Evolutionary conservation across 2,329 filamentous ascomycete species (phyloP), one percentile per base, ranked within the genome.

Genomic region (Pseudopyrenochaeta lycopersici): DNA sequence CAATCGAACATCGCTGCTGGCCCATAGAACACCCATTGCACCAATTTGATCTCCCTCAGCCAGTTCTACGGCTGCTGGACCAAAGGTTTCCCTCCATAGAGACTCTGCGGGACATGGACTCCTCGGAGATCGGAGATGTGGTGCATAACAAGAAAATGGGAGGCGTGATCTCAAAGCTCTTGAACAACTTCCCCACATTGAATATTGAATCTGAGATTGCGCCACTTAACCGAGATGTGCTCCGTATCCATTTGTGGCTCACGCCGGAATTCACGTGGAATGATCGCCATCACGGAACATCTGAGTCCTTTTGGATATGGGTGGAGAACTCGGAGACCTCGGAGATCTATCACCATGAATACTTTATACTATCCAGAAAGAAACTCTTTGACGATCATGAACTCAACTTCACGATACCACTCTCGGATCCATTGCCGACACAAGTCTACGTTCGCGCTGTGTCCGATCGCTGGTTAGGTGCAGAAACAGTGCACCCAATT

Each of bases 231-330:
- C 85, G 95, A 41, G 93, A 99, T 70, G 94, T 99, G 0, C 81
- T 99, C 57, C 87, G 94, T n/a, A 92, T 99, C 68, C 89, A 90
- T 69, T 85, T 99, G 0, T 91, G 84, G 64, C 84, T 99, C 15
- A 91, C 89, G 1, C 92, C 95, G 0, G 93, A 98, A 46, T 99
- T 99, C 71, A 83, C 82, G 32, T 99, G 95, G 95, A 96, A 97
- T 65, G 94, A 98, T 63, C 88, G 90, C 41, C 86, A 97, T 54
- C 93, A 99, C 70, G 96, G 96, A 15, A 92, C 88, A 2, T 97
- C 94, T 0, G 95, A 99, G 70, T 94, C 94, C 3, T 99, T 96
- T 78, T 99, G 96, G 85, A 90, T 99, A 52, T 99, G 95, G 96
- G 94, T 99, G 2, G 95, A 99, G 75, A 97, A 98, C 72, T 97